Conservation (phyloP, 2,329 filamentous ascomycete species). For the Fusarium sp. region DNA sequence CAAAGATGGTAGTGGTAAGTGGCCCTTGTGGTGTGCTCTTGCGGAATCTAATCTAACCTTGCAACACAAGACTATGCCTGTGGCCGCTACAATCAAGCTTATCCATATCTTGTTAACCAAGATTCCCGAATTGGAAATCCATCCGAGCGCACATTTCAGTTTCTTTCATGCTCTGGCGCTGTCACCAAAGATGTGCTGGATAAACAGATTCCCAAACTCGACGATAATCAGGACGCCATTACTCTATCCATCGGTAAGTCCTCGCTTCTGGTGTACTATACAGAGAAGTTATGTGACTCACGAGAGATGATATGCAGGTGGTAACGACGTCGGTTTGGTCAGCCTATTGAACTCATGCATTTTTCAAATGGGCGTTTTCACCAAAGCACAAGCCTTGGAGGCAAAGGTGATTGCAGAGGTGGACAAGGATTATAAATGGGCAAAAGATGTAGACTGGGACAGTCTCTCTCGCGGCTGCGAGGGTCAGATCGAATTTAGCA, state of each 20-base stretch:
- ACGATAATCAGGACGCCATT: slow-evolving; percentile 5
- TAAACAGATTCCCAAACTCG: slow-evolving; percentile 4
- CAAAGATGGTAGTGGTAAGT: no score
- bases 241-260: background rate
- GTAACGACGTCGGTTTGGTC: slow-evolving; percentile 3
- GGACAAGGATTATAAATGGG: background rate
- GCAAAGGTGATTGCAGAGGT: background rate
- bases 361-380: background rate
- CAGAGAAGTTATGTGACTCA: no score
- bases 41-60: no score
- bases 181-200: slow-evolving; percentile 8
- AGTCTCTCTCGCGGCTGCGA: background rate
- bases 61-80: no score
- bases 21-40: no score
- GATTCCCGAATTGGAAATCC: background rate
- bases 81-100: no score
- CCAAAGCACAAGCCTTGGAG: background rate
- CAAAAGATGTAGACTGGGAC: background rate
- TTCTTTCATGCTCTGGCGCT: slow-evolving; percentile 14
- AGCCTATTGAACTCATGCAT: background rate
- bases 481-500: background rate
- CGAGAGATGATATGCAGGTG: background rate
- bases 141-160: slow-evolving; percentile 7
- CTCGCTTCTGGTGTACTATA: no score
- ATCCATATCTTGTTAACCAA: no score